Conservation (phyloP, 2,329 filamentous ascomycete genomes). For the Sclerotinia subarctica region DNA sequence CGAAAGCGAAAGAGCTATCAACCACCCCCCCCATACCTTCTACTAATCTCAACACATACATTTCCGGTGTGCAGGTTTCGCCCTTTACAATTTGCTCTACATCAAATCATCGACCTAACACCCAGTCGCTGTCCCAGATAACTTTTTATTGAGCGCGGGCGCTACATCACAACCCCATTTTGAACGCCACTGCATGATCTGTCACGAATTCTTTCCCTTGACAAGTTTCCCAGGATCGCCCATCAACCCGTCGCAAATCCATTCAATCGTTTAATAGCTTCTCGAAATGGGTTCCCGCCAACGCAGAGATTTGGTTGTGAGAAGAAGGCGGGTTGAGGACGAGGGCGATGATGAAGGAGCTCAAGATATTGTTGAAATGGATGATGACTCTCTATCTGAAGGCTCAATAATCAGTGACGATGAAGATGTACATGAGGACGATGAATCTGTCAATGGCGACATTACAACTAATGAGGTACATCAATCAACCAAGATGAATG, state of each 20-base stretch:
- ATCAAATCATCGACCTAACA: constrained; percentile 20
- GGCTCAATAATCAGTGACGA: constrained; percentile 62
- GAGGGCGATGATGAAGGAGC: constrained; percentile 67
- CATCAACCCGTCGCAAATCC: constrained; percentile 38
- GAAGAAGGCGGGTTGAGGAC: constrained; percentile 65
- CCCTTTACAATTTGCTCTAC: constrained; percentile 32
- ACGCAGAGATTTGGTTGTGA: constrained; percentile 64
- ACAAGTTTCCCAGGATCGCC: constrained; percentile 33
- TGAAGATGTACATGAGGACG: constrained; percentile 56
- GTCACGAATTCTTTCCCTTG: constrained; percentile 35
- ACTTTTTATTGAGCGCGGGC: constrained; percentile 38
- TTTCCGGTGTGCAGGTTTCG: constrained; percentile 36
- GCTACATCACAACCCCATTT: constrained; percentile 34
- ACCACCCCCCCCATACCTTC: constrained; percentile 5
- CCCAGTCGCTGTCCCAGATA: constrained; percentile 26
- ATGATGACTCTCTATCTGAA: constrained; percentile 65
- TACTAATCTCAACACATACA: constrained; percentile 3
- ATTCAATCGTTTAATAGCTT: constrained; percentile 32
- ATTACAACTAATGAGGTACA: constrained; percentile 49
- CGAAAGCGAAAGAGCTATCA: constrained; percentile 18
- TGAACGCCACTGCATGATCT: constrained; percentile 39
- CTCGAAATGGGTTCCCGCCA: constrained; percentile 51
- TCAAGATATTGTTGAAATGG: constrained; percentile 53
- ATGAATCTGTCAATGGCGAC: constrained; percentile 63
- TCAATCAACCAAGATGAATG: constrained; percentile 36